These are phyloP conservation scores for Penicillium sp. DNA, from an alignment of 2,329 filamentous ascomycete species.

Conservation along the genomic window DNA sequence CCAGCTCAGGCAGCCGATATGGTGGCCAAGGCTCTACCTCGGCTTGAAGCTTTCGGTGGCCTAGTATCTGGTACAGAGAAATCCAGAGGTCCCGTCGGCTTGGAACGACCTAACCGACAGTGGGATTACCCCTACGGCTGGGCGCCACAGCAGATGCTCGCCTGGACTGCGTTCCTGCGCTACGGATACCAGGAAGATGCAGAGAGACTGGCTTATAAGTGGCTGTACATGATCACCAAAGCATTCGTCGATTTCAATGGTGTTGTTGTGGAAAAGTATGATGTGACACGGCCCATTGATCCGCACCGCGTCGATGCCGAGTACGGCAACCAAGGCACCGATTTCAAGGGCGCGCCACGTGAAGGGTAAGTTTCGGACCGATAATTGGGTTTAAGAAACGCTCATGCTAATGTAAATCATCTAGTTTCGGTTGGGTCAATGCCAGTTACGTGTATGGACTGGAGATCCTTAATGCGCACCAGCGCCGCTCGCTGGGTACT, in stretches of 20 bases:
- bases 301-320: conserved; percentile 94
- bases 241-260: conserved; percentile 98
- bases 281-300: conserved; percentile 86
- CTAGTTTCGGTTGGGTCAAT: conserved; percentile 97
- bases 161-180: conserved; percentile 87
- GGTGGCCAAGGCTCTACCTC: conserved; percentile 77
- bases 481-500: conserved; percentile 83
- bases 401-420: conserved; percentile 8
- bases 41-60: conserved; percentile 84
- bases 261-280: conserved; percentile 97
- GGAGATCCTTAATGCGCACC: conserved; percentile 83
- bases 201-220: conserved; percentile 88
- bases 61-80: conserved; percentile 86
- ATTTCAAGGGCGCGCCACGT: conserved; percentile 93
- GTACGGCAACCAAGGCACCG: conserved; percentile 93
- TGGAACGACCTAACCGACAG: conserved; percentile 88
- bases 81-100: conserved; percentile 75
- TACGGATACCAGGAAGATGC: conserved; percentile 92
- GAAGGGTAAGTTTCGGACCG: conserved; percentile 72
- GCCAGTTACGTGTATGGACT: conserved; percentile 95
- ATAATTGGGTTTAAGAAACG: background rate
- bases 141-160: conserved; percentile 98
- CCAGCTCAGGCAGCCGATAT: conserved; percentile 83
- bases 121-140: conserved; percentile 99
- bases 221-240: conserved; percentile 98